phyloP scores from a whole-genome alignment of 73 alveolate genomes.

The Stentor coeruleus region DNA sequence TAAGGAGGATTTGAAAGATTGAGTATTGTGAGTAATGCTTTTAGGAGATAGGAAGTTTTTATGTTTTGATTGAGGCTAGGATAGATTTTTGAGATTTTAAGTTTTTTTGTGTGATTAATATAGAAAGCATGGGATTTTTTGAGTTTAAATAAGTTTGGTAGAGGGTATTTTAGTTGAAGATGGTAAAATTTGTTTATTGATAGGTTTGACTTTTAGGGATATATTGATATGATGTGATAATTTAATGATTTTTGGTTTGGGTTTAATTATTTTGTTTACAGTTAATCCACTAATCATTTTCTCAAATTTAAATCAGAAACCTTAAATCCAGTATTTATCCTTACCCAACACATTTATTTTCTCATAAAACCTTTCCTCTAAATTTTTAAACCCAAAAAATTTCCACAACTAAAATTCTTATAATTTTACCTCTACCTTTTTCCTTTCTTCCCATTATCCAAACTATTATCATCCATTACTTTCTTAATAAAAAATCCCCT shows the following conservation, averaged over 20 bases:
- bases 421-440: neutral
- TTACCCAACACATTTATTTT: neutral
- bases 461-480: too few relatives aligned
- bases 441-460: neutral
- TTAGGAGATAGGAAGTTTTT: neutral
- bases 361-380: neutral
- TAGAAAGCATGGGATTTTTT: neutral
- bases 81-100: neutral
- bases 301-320: neutral
- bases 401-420: constrained; percentile 4
- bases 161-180: too few relatives aligned
- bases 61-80: neutral
- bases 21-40: neutral
- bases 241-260: too few relatives aligned
- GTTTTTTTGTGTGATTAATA: neutral
- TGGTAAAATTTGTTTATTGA: too few relatives aligned
- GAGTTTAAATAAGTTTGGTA: too few relatives aligned
- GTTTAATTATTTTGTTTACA: too few relatives aligned
- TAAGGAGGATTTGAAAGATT: neutral
- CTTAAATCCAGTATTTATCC: neutral
- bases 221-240: too few relatives aligned
- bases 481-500: too few relatives aligned
- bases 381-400: neutral
- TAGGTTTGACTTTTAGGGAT: too few relatives aligned
- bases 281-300: too few relatives aligned